phyloP scores from a whole-genome alignment of 2,329 filamentous ascomycete species.

The Fusarium ramigenum region DNA sequence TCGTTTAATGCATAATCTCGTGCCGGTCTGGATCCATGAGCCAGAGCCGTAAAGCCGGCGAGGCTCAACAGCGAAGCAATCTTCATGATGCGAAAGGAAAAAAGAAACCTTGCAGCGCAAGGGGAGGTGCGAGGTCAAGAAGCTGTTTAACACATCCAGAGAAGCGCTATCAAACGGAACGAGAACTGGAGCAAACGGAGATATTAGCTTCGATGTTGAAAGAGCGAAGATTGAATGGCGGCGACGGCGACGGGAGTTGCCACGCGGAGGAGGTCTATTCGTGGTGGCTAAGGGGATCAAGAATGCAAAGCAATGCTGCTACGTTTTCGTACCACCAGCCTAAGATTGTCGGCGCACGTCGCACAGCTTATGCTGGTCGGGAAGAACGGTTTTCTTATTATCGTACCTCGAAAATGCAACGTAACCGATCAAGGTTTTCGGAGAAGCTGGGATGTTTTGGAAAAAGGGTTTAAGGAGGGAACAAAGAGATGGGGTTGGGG shows the following conservation, averaged over 20 bases:
- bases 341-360: conserved; percentile 13
- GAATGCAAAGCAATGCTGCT: not conserved
- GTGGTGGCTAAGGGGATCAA: conserved; percentile 5
- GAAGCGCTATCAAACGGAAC: conserved; percentile 4
- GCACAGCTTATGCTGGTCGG: conserved; percentile 16
- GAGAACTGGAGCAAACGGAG: not conserved
- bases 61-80: conserved; percentile 62
- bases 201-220: conserved; percentile 8
- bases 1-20: conserved; percentile 84
- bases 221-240: not conserved
- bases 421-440: not conserved
- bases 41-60: conserved; percentile 59
- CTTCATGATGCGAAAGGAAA: conserved; percentile 55
- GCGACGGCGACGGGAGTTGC: conserved; percentile 3
- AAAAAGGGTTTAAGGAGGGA: not conserved
- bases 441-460: not conserved
- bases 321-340: conserved; percentile 6
- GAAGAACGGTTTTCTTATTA: not conserved
- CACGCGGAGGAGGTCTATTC: conserved; percentile 17
- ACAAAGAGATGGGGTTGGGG: conserved; percentile 13
- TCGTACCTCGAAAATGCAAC: conserved; percentile 29
- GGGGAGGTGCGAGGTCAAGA: conserved; percentile 23
- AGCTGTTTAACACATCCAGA: conserved; percentile 40
- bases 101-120: conserved; percentile 30
- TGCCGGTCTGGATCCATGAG: conserved; percentile 60